Evolutionary conservation across 176 grass and related monocot species (phyloP).

Genomic region (Otatea glauca): DNA sequence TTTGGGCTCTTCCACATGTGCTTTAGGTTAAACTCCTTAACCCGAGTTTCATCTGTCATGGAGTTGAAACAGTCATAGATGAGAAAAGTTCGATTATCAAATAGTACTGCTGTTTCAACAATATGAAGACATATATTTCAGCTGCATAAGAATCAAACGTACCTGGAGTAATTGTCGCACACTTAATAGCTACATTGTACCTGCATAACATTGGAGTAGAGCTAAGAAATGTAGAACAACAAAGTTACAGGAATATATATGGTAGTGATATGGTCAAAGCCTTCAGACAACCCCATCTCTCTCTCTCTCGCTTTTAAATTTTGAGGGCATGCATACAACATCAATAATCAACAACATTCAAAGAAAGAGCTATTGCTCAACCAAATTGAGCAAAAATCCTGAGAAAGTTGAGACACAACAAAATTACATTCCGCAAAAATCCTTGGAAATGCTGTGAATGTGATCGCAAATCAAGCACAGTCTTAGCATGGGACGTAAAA

Average conservation of each 20-base stretch:
- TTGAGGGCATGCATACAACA: neutral
- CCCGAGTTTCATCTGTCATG: slow-evolving; percentile 69
- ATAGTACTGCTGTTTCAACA: slow-evolving; percentile 15
- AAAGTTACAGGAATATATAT: neutral
- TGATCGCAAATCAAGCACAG: slow-evolving; percentile 7
- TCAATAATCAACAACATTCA: neutral
- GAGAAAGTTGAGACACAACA: neutral
- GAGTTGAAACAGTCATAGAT: slow-evolving; percentile 43
- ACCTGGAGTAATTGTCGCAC: slow-evolving; percentile 98
- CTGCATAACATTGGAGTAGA: slow-evolving; percentile 53
- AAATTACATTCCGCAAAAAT: slow-evolving; percentile 13
- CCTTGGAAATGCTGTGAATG: slow-evolving; percentile 1
- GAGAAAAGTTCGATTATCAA: neutral
- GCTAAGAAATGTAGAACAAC: slow-evolving; percentile 12
- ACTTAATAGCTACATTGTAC: slow-evolving; percentile 99
- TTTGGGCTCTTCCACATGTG: slow-evolving; percentile 96
- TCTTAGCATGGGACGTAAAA: neutral
- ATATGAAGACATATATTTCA: slow-evolving; percentile 31
- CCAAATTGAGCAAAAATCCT: neutral
- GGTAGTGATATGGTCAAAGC: neutral
- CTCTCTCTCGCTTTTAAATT: neutral
- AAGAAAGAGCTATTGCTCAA: neutral
- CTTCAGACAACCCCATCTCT: neutral
- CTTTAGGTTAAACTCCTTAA: slow-evolving; percentile 93
- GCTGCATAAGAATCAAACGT: slow-evolving; percentile 45